Percentiles rank a stretch among this genome's conserved stretches.
These are phyloP conservation scores for Termitomyces sp. DNA, from an alignment of 768 basidiomycete genomes.

Conservation along the genomic window DNA sequence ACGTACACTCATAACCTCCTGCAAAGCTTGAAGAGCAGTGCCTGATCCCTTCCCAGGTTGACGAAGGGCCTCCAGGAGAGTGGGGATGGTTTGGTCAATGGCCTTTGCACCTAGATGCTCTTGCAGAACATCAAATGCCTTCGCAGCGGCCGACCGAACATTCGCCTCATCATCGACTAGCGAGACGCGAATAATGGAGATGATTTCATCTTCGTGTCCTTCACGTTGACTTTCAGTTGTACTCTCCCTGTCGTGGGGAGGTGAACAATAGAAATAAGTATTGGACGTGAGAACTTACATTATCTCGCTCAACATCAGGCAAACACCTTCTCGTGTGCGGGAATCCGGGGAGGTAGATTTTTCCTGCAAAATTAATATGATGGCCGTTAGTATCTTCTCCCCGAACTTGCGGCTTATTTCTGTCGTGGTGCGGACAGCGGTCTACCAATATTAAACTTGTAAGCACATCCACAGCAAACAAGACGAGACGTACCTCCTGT, in stretches of 20 bases:
- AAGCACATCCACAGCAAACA: not conserved
- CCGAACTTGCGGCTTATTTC: constrained; percentile 96
- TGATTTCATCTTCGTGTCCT: constrained; percentile 85
- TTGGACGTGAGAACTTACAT: constrained; percentile 49
- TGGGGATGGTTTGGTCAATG: constrained; percentile 96
- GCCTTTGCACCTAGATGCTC: constrained; percentile 87
- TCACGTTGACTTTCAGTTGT: constrained; percentile 82
- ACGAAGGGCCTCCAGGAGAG: constrained; percentile 86
- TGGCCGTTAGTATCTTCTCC: constrained; percentile 82
- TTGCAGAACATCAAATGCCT: constrained; percentile 87
- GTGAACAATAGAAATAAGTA: not conserved
- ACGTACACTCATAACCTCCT: constrained; percentile 90
- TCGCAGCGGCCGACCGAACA: constrained; percentile 88
- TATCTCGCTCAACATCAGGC: constrained; percentile 81
- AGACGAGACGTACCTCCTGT: constrained; percentile 62
- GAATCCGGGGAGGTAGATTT: constrained; percentile 61
- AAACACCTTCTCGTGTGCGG: constrained; percentile 78
- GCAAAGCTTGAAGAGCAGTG: constrained; percentile 89
- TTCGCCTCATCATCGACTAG: constrained; percentile 85
- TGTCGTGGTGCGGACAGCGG: constrained; percentile 79
- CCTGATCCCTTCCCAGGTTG: constrained; percentile 94
- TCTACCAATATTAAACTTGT: constrained; percentile 42
- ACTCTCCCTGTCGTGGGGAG: constrained; percentile 54
- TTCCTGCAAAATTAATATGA: constrained; percentile 73
- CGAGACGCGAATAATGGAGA: constrained; percentile 76